Evolutionary conservation across 1,139 yeast genomes (phyloP).

Genomic region (Kodamaea alishanica): DNA sequence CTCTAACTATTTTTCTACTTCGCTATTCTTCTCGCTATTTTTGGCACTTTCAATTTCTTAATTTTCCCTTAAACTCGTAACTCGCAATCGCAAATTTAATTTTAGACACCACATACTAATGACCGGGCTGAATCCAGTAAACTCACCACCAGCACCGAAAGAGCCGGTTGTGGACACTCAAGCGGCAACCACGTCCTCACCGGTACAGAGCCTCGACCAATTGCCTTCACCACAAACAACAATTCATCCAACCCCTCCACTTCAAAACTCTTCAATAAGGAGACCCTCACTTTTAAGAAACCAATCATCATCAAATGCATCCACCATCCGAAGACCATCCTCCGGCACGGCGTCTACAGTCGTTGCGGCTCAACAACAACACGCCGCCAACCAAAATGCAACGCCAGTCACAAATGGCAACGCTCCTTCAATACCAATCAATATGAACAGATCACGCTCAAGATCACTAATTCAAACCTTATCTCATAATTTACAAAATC

Average conservation of each 20-base stretch:
- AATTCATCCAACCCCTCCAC: conserved; percentile 2
- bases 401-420: conserved; percentile 1
- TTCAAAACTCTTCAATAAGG: conserved; percentile 4
- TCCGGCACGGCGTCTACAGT: background rate
- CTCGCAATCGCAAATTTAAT: too few relatives aligned
- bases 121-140: too few relatives aligned
- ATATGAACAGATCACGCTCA: conserved; percentile 17
- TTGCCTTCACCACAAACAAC: background rate
- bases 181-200: too few relatives aligned
- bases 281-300: conserved; percentile 16
- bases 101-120: too few relatives aligned
- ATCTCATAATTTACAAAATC: conserved; percentile 19
- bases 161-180: too few relatives aligned
- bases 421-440: conserved; percentile 1
- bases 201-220: conserved; percentile 1
- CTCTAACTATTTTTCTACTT: too few relatives aligned
- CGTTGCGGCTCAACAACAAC: background rate
- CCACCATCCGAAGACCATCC: conserved; percentile 2
- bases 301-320: conserved; percentile 5
- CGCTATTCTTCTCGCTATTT: too few relatives aligned
- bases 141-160: too few relatives aligned
- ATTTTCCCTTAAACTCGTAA: too few relatives aligned
- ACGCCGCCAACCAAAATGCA: background rate
- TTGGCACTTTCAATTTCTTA: too few relatives aligned
- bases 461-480: conserved; percentile 21